phyloP scores from a whole-genome alignment of 805 yeast species.

The Brettanomyces sp. region DNA sequence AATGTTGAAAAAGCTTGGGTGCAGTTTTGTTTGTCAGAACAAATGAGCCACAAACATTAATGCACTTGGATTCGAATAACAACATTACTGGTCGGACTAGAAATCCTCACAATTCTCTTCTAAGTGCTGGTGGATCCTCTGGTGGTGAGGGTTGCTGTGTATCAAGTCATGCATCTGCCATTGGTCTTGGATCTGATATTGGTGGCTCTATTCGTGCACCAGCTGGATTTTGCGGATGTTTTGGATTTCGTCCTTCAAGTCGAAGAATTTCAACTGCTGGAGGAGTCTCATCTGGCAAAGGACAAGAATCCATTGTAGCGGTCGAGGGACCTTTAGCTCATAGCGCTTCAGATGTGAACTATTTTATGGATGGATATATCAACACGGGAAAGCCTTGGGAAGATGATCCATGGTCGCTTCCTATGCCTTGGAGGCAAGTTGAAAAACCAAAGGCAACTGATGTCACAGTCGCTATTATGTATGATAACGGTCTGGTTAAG shows the following conservation, averaged over 20 bases:
- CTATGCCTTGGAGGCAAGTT: conserved; percentile 46
- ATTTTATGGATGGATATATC: conserved; percentile 54
- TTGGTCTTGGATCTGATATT: conserved; percentile 57
- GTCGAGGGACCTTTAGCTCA: conserved; percentile 65
- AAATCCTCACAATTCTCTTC: conserved; percentile 47
- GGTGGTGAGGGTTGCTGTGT: conserved; percentile 66
- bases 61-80: conserved; percentile 59
- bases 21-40: conserved; percentile 60
- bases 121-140: conserved; percentile 65
- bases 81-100: conserved; percentile 50
- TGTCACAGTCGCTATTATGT: conserved; percentile 53
- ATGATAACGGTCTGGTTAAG: conserved; percentile 55
- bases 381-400: conserved; percentile 62
- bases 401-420: conserved; percentile 33
- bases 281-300: conserved; percentile 47
- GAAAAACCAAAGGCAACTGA: conserved; percentile 27
- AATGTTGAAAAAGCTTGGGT: conserved; percentile 43
- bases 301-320: conserved; percentile 57
- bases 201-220: conserved; percentile 67
- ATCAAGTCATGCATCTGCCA: conserved; percentile 47
- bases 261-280: conserved; percentile 41
- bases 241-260: conserved; percentile 56
- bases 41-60: conserved; percentile 58
- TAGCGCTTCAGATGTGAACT: conserved; percentile 55
- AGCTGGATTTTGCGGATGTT: conserved; percentile 53